Base-by-base conservation (phyloP, 2,329 filamentous ascomycete genomes). In the Fusarium sp. region DNA sequence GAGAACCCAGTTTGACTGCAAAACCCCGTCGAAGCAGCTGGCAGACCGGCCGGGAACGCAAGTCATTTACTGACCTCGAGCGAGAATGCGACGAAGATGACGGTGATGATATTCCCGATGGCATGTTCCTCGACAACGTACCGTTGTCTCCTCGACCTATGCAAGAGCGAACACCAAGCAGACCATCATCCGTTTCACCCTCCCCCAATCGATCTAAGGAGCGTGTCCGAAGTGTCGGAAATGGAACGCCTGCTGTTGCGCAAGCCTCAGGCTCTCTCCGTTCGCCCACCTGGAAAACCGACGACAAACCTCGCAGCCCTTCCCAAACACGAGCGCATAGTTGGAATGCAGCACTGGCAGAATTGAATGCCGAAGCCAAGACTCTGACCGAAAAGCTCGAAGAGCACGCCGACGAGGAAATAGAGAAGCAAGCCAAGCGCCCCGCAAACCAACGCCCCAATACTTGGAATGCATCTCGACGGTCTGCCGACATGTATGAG, bases 351-450 rank as follows among this genome's bases (percentile, higher is more conserved):
- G 91, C 90, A 18, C 82, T 92, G 71, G 87, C 87, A 2, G 88
- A 91, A 51, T 83, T 96, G 57, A 94, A 88, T 64, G 82, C 88
- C 7, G 93, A 96, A 75, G 91, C 92, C 13, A 91, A 90, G 77
- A 89, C 88, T 24, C 79, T 96, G 61, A 95, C 92, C 0, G 91
- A 93, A 73, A 93, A 92, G 73, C 82, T 96, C n/a, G 93, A 95
- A 76, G 91, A 91, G 75, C 91, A 93, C 73, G 90, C 91, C 12
- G 89, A 90, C 76, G 88, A 92, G 74, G 79, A 86, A 59, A 82
- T 85, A 24, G 79, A 75, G 70, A 75, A 70, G 70, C 79, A 81
- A 7, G 58, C 73, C 22, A 76, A 75, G 27, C 79, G 78, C 62
- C 81, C 67, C 1, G 72, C 73, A 6, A 70, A 62, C 9, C 68